Evolutionary conservation across 345 rosid species (phyloP).

Genomic region (Acer campestre): DNA sequence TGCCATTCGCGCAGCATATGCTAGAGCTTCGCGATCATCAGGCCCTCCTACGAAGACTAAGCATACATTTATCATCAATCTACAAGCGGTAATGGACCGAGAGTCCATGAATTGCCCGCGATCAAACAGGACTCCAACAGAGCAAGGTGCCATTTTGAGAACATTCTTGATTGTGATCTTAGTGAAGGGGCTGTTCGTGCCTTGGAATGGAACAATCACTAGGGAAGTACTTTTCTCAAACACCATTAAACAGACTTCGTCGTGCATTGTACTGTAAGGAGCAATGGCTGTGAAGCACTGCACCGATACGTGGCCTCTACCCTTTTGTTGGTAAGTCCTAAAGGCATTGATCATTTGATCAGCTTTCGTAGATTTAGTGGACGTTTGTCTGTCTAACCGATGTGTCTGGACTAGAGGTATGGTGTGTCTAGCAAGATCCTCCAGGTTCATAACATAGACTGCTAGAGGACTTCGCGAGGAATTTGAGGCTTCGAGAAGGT

Average conservation of each 20-base stretch:
- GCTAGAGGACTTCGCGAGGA: slow-evolving; percentile 34
- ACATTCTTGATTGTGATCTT: slow-evolving; percentile 25
- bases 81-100: not conserved
- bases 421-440: slow-evolving; percentile 24
- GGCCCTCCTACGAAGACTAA: slow-evolving; percentile 49
- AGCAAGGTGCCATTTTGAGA: slow-evolving; percentile 39
- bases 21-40: slow-evolving; percentile 53
- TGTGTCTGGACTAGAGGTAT: slow-evolving; percentile 18
- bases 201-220: slow-evolving; percentile 35
- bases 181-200: slow-evolving; percentile 20
- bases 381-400: not conserved
- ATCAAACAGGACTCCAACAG: slow-evolving; percentile 32
- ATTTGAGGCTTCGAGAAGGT: slow-evolving; percentile 35
- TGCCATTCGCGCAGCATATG: slow-evolving; percentile 37
- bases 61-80: not conserved
- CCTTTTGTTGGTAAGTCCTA: slow-evolving; percentile 14
- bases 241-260: slow-evolving; percentile 42
- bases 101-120: slow-evolving; percentile 20
- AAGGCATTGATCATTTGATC: slow-evolving; percentile 21
- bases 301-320: slow-evolving; percentile 23
- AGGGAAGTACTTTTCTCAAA: slow-evolving; percentile 37
- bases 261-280: slow-evolving; percentile 43
- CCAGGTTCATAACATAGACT: slow-evolving; percentile 37
- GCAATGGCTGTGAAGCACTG: slow-evolving; percentile 46
- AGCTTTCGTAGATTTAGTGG: not conserved